These are phyloP conservation scores for Mycena kentingensis DNA, from an alignment of 768 basidiomycete genomes.

Conservation along the genomic window DNA sequence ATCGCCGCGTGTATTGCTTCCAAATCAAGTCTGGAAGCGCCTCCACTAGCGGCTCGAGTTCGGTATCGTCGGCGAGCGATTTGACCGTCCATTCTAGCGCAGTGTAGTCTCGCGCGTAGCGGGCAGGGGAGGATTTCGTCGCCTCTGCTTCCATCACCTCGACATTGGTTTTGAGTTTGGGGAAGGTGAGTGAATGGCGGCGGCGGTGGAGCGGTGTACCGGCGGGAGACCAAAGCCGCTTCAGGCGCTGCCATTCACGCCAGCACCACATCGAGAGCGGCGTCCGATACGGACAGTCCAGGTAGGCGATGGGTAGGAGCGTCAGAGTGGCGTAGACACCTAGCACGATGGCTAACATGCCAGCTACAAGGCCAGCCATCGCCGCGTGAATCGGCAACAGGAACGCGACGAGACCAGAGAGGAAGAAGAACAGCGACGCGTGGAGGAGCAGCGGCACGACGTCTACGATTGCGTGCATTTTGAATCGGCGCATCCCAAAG, in stretches of 20 bases:
- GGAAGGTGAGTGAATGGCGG: no score
- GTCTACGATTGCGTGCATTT: conserved; percentile 8
- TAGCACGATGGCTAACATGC: neutral
- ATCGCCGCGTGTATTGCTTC: neutral
- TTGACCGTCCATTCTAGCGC: conserved; percentile 11
- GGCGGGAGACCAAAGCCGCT: neutral
- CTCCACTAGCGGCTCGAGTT: conserved; percentile 14
- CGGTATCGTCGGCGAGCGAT: conserved; percentile 4
- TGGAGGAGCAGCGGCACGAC: conserved; percentile 21
- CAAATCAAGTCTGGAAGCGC: conserved; percentile 7
- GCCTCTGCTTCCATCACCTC: neutral
- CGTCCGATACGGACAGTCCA: conserved; percentile 18
- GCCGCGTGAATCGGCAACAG: conserved; percentile 3
- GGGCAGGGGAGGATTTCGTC: neutral
- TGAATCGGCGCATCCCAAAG: conserved; percentile 8
- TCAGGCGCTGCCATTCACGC: neutral
- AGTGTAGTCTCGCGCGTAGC: neutral
- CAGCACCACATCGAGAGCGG: conserved; percentile 1
- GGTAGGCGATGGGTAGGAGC: conserved; percentile 14
- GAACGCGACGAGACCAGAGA: conserved; percentile 20
- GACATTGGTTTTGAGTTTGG: no score
- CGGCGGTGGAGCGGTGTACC: neutral
- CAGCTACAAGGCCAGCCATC: conserved; percentile 2
- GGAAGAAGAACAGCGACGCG: conserved; percentile 18
- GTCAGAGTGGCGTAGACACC: conserved; percentile 11